A percentile compares a stretch with the other conserved stretches of the same genome.
These are phyloP conservation scores for Apiospora hydei DNA, from an alignment of 2,329 filamentous ascomycete genomes.

Conservation along the genomic window DNA sequence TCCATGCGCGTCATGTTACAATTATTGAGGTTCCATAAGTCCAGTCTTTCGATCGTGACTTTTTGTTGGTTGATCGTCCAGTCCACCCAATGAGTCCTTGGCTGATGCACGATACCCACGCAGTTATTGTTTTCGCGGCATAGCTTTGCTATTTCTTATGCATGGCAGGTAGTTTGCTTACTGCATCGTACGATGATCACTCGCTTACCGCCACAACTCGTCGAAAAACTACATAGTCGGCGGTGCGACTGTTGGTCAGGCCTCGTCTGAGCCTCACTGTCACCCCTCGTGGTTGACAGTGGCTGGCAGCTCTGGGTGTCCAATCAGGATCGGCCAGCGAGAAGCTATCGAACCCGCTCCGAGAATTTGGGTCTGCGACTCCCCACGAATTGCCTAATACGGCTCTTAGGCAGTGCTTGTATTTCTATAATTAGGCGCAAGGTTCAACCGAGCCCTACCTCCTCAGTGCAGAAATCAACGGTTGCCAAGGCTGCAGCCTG, in stretches of 20 bases:
- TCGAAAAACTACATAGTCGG: neutral
- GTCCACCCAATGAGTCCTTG: neutral
- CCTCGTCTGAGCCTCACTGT: neutral
- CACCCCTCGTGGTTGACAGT: neutral
- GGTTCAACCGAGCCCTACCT: neutral
- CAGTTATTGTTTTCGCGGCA: neutral
- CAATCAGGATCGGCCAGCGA: neutral
- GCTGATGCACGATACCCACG: neutral
- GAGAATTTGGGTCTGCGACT: neutral
- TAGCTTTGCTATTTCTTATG: neutral
- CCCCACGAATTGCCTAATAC: neutral
- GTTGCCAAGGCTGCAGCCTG: conserved; percentile 13
- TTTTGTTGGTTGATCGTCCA: neutral
- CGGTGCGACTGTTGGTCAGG: neutral
- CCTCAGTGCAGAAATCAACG: neutral
- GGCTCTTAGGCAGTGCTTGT: neutral
- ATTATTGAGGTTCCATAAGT: neutral
- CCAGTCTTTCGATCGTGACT: neutral
- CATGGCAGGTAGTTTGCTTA: neutral
- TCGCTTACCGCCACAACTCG: neutral
- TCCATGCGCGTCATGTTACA: neutral
- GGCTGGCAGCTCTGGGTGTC: neutral
- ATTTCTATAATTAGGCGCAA: neutral
- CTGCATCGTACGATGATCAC: neutral
- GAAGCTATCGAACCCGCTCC: neutral